These are phyloP conservation scores for Rhynchospora breviuscula DNA, from an alignment of 176 grass and related monocot genomes.

Conservation along the genomic window DNA sequence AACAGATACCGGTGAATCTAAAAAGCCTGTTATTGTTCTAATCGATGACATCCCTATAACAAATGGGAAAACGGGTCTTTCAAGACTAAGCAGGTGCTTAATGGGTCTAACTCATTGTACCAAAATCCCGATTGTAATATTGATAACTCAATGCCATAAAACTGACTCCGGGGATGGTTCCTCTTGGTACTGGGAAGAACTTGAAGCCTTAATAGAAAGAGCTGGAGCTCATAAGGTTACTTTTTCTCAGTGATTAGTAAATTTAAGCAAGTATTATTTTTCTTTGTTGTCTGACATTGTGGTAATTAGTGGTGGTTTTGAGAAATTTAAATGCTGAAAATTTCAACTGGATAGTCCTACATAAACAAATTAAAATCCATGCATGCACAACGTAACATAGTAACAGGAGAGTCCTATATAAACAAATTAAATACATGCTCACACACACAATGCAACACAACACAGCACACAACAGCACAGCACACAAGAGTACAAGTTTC, in stretches of 20 bases:
- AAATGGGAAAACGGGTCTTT: slow-evolving; percentile 62
- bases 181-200: slow-evolving; percentile 52
- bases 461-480: not conserved
- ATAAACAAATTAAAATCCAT: not conserved
- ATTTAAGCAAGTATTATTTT: not conserved
- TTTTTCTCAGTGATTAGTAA: slow-evolving; percentile 17
- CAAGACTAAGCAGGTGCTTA: slow-evolving; percentile 77
- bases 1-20: slow-evolving; percentile 35
- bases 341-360: not conserved
- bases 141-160: slow-evolving; percentile 72
- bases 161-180: slow-evolving; percentile 46
- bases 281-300: not conserved
- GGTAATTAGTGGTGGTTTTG: not conserved
- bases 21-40: slow-evolving; percentile 59
- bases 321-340: not conserved
- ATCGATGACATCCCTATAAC: slow-evolving; percentile 89
- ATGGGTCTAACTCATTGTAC: slow-evolving; percentile 54
- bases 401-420: too few species aligned
- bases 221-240: slow-evolving; percentile 84
- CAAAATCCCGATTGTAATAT: slow-evolving; percentile 73
- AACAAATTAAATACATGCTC: too few species aligned
- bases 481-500: not conserved
- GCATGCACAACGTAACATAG: not conserved
- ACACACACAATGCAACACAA: not conserved
- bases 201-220: slow-evolving; percentile 67